A percentile compares a stretch with the other conserved stretches of the same genome.
phyloP scores from a whole-genome alignment of 805 yeast species.

The Candida coquimbonensis region DNA sequence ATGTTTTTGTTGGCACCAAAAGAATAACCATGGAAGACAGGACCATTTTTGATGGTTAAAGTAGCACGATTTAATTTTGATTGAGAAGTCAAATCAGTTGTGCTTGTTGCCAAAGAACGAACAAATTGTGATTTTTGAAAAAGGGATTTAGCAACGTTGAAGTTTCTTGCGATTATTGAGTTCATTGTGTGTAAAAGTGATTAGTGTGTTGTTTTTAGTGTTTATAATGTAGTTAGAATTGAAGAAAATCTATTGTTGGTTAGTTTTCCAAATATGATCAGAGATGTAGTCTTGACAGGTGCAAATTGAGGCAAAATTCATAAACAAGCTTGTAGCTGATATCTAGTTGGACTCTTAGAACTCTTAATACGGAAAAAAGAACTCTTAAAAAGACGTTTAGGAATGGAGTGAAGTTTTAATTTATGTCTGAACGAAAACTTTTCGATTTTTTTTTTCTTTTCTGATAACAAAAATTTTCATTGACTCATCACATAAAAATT shows the following conservation, averaged over 20 bases:
- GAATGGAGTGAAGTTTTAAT: no score
- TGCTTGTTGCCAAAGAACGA: constrained; percentile 21
- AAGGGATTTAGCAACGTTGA: constrained; percentile 15
- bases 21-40: constrained; percentile 86
- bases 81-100: constrained; percentile 20
- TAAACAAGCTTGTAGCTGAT: constrained; percentile 9
- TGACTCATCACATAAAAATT: no score
- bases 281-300: constrained; percentile 44
- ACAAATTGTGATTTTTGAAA: constrained; percentile 23
- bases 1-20: constrained; percentile 92
- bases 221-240: background rate
- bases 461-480: no score
- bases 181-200: constrained; percentile 9
- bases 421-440: no score
- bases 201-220: no score
- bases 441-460: no score
- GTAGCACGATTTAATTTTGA: constrained; percentile 68
- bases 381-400: background rate
- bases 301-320: constrained; percentile 23
- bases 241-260: constrained; percentile 22
- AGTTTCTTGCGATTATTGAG: constrained; percentile 22
- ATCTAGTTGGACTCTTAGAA: background rate
- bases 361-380: background rate
- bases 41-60: constrained; percentile 86
- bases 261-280: constrained; percentile 48